Percentiles rank a stretch among this genome's conserved stretches.
Conservation (phyloP, 1,284 basidiomycete species). For the Ceratobasidium sp. region DNA sequence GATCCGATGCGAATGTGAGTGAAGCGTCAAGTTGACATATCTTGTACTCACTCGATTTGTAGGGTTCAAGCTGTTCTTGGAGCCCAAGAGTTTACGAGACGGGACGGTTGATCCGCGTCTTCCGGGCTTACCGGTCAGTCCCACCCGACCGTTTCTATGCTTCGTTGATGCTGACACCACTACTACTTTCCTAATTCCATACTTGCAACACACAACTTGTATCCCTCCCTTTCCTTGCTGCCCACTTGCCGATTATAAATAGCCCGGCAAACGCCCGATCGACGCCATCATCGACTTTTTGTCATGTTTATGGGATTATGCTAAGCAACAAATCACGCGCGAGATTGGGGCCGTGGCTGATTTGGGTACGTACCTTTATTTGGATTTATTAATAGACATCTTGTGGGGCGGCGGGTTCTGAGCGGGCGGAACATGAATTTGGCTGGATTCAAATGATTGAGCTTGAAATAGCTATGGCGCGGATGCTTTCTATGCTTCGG, state of each 20-base stretch:
- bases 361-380: slow-evolving; percentile 66
- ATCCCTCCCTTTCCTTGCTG: slow-evolving; percentile 5
- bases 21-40: no score
- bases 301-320: slow-evolving; percentile 83
- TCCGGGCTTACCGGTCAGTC: not conserved
- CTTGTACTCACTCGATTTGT: slow-evolving; percentile 54
- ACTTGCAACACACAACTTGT: no score
- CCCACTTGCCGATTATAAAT: slow-evolving; percentile 1
- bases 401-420: no score
- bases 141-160: not conserved
- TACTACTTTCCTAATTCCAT: no score
- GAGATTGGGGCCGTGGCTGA: slow-evolving; percentile 86
- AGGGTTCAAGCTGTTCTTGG: slow-evolving; percentile 84
- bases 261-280: slow-evolving; percentile 79
- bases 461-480: no score
- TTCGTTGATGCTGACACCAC: slow-evolving; percentile 8
- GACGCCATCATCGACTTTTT: slow-evolving; percentile 85
- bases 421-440: not conserved
- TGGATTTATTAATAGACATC: not conserved
- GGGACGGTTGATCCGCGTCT: slow-evolving; percentile 70
- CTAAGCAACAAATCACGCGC: slow-evolving; percentile 82
- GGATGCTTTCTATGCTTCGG: not conserved
- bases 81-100: slow-evolving; percentile 79
- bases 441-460: not conserved
- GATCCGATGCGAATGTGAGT: slow-evolving; percentile 73